Base-by-base conservation (phyloP, 2,329 filamentous ascomycete species). In the Rhynchosporium graminicola region DNA sequence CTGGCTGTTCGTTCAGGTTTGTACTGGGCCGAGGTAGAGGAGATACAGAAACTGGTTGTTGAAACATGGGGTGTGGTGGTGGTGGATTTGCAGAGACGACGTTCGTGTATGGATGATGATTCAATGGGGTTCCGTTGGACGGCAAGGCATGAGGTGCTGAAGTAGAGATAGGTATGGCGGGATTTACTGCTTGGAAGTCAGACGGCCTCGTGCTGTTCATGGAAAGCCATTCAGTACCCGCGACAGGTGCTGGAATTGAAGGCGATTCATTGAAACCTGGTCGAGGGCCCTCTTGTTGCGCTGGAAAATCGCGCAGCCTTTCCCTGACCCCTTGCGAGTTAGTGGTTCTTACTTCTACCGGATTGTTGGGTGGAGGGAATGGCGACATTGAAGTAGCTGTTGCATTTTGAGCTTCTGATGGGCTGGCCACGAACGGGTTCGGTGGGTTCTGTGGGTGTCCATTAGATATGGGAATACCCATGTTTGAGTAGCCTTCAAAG, bases 151-250 rank as follows among this genome's bases (percentile, higher is more conserved):
- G 36, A 15, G 51, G 51, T 9, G 33, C 42, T 2, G 20, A 33
- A 42, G 51, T 54, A 4, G 51, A 54, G 28, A 20, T 10, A 28
- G 36, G n/a, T 10, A 33, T 54, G n/a, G 36, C 51, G 4, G 26
- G 28, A 26, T 9, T 38, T 7, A 15, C 9, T 3, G 51, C 3
- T 2, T 42, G 38, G 1, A 20, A 29, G 1, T 29, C 51, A 28
- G 33, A 28, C 9, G n/a, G 20, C 38, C n/a, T 54, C 13, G 51
- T 36, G 13, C 51, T 54, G 51, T 54, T 54, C 20, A 54, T 29
- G 3, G 51, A 36, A 7, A 40, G 28, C 51, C 51, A 54, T 3
- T 54, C 51, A 28, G 51, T 36, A 20, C 51, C 51, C 28, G 51
- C 15, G 9, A 54, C 51, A 3, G 51, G 51, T 12, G 51, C 26